These are phyloP conservation scores for Fusarium subglutinans DNA, from an alignment of 2,329 filamentous ascomycete genomes.

Conservation along the genomic window DNA sequence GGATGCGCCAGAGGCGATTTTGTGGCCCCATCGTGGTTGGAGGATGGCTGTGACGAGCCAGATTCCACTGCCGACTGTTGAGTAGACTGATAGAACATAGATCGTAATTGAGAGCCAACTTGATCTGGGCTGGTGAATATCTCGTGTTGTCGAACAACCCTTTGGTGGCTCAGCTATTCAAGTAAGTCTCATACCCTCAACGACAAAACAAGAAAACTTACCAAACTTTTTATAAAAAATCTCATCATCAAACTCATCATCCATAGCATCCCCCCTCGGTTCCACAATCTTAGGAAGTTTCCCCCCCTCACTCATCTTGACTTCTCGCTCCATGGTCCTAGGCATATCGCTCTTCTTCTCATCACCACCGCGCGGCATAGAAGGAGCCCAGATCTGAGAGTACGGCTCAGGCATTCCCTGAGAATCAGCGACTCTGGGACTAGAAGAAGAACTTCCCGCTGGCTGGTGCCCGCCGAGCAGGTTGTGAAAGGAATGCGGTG, in stretches of 20 bases:
- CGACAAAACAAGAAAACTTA: slow-evolving; percentile 17
- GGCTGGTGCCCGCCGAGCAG: slow-evolving; percentile 19
- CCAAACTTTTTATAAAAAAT: slow-evolving; percentile 47
- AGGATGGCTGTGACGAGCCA: slow-evolving; percentile 70
- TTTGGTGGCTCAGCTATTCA: slow-evolving; percentile 43
- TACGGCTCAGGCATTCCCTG: slow-evolving; percentile 26
- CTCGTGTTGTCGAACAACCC: slow-evolving; percentile 46
- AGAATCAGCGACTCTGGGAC: slow-evolving; percentile 7
- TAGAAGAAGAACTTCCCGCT: slow-evolving; percentile 17
- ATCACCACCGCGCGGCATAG: slow-evolving; percentile 22
- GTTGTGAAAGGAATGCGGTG: slow-evolving; percentile 34
- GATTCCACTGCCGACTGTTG: slow-evolving; percentile 70
- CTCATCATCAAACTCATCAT: slow-evolving; percentile 44
- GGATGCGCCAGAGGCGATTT: slow-evolving; percentile 62
- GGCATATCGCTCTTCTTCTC: slow-evolving; percentile 14
- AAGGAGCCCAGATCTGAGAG: slow-evolving; percentile 36
- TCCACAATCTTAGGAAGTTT: slow-evolving; percentile 18
- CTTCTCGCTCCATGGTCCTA: neutral
- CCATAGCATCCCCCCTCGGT: slow-evolving; percentile 21
- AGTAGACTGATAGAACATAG: slow-evolving; percentile 65
- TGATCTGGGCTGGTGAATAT: slow-evolving; percentile 45
- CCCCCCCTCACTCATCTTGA: neutral
- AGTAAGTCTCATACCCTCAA: neutral
- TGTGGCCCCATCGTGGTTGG: slow-evolving; percentile 69
- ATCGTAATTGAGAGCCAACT: slow-evolving; percentile 62